These are phyloP conservation scores for Russula sp. DNA, from an alignment of 768 basidiomycete species.

Conservation along the genomic window DNA sequence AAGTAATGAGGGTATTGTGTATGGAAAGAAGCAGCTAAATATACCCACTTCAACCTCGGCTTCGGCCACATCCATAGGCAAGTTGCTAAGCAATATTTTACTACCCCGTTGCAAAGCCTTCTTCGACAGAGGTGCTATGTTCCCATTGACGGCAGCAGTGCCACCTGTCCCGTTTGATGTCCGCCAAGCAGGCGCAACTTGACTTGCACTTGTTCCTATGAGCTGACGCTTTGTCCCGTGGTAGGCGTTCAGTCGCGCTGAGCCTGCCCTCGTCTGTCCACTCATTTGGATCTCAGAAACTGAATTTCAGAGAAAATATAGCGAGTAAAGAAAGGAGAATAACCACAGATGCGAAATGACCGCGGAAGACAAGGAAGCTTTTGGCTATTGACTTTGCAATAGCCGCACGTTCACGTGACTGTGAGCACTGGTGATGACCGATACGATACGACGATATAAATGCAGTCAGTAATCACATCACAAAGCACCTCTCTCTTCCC, in stretches of 20 bases:
- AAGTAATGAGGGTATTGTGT: constrained; percentile 1
- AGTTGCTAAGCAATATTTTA: constrained; percentile 20
- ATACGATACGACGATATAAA: neutral
- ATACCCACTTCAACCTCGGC: constrained; percentile 16
- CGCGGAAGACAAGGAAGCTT: neutral
- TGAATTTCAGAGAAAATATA: neutral
- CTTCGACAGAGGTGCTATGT: neutral
- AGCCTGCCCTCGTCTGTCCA: constrained; percentile 11
- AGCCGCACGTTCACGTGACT: neutral
- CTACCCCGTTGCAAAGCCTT: constrained; percentile 16
- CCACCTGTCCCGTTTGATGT: neutral
- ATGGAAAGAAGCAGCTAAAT: neutral
- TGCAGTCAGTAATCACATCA: neutral
- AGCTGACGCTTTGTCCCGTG: constrained; percentile 21
- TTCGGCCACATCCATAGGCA: constrained; percentile 22
- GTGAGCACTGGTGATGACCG: neutral
- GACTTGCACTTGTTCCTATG: constrained; percentile 15
- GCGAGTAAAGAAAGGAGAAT: neutral
- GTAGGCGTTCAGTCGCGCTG: constrained; percentile 16
- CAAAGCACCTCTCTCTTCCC: neutral
- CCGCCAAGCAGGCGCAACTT: constrained; percentile 20
- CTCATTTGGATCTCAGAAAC: constrained; percentile 6
- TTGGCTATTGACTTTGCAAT: neutral
- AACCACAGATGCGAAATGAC: neutral
- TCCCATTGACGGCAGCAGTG: constrained; percentile 7